Conservation (phyloP, 805 yeast species). For the Yarrowia sp. region DNA sequence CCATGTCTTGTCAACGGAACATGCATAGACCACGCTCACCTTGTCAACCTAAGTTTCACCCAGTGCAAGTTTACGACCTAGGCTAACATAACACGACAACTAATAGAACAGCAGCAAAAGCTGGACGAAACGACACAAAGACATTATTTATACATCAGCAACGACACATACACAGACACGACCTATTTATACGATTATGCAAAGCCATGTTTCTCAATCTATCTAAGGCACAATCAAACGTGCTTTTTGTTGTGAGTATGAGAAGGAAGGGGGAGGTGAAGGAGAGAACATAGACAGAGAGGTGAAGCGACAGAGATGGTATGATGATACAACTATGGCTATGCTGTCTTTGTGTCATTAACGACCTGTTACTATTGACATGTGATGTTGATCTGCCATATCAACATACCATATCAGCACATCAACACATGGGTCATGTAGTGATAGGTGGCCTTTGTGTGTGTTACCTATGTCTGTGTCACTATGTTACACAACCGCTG, state of each 20-base stretch:
- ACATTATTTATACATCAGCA: too few relatives aligned
- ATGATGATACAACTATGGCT: too few relatives aligned
- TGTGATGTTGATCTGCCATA: too few relatives aligned
- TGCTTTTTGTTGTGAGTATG: slow-evolving; percentile 22
- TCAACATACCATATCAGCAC: too few relatives aligned
- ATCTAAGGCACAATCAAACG: slow-evolving; percentile 25
- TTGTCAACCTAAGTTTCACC: not conserved
- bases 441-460: too few relatives aligned
- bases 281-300: not conserved
- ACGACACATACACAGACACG: not conserved
- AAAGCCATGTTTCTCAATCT: slow-evolving; percentile 24
- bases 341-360: too few relatives aligned
- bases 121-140: not conserved
- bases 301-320: too few relatives aligned
- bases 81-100: not conserved
- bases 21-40: slow-evolving; percentile 7
- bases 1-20: not conserved
- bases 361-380: too few relatives aligned
- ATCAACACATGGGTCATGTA: too few relatives aligned
- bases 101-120: not conserved
- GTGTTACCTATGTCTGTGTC: not conserved
- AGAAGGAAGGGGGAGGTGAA: not conserved
- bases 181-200: not conserved
- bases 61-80: not conserved
- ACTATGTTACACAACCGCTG: not conserved